Percentiles rank a stretch among this genome's conserved stretches.
Conservation (phyloP, 164 flowering plant species). For the Protea cynaroides region DNA sequence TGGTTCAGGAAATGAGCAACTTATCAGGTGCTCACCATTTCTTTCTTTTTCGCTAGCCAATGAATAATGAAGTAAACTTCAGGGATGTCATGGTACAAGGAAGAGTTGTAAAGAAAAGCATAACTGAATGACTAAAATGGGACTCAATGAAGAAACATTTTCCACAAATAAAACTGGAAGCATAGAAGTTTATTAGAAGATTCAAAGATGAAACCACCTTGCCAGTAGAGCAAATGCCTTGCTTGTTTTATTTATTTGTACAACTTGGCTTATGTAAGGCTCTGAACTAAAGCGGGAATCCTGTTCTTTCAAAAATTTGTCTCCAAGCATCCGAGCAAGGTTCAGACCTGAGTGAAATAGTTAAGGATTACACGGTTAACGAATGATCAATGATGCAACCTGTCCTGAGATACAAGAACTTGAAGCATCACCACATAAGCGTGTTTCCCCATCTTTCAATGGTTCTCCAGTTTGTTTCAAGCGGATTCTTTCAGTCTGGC, state of each 20-base stretch:
- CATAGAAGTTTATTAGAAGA: no score
- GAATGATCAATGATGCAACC: background rate
- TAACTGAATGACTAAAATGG: background rate
- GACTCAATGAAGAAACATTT: background rate
- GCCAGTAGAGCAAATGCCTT: conserved; percentile 82
- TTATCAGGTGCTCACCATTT: no score
- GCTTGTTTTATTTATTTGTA: conserved; percentile 50
- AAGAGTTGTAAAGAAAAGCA: background rate
- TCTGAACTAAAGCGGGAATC: conserved; percentile 85
- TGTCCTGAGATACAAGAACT: background rate
- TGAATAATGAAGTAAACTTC: no score
- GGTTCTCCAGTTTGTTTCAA: conserved; percentile 61
- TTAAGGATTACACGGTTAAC: background rate
- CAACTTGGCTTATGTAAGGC: conserved; percentile 77
- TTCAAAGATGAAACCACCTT: conserved; percentile 38
- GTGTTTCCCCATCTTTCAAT: conserved; percentile 81
- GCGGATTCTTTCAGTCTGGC: conserved; percentile 67
- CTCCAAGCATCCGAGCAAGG: conserved; percentile 97
- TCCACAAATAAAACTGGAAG: no score
- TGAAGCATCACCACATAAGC: conserved; percentile 59
- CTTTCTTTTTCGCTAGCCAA: no score
- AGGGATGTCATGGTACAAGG: no score
- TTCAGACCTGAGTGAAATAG: conserved; percentile 53
- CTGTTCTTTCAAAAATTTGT: conserved; percentile 88
- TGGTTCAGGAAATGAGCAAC: no score